These are phyloP conservation scores for Hygrocybe punicea DNA, from an alignment of 768 basidiomycete genomes.

Conservation along the genomic window DNA sequence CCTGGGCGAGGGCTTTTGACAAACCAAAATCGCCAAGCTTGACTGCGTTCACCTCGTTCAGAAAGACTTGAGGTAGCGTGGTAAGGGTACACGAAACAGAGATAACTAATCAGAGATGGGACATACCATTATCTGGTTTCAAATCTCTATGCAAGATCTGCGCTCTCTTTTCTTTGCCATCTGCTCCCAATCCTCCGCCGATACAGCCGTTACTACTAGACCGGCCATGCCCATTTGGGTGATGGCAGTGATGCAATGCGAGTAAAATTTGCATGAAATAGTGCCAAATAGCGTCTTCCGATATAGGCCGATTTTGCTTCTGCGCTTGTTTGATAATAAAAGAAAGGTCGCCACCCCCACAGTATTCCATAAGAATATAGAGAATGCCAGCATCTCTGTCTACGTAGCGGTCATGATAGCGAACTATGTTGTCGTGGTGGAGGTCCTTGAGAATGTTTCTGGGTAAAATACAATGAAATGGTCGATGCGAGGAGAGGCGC, in stretches of 20 bases:
- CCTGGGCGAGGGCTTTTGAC: slow-evolving; percentile 84
- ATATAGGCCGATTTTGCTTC: slow-evolving; percentile 65
- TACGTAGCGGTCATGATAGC: slow-evolving; percentile 88
- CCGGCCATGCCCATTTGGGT: slow-evolving; percentile 60
- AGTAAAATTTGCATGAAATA: slow-evolving; percentile 92
- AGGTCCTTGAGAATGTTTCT: slow-evolving; percentile 97
- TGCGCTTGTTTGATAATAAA: slow-evolving; percentile 76
- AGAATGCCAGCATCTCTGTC: slow-evolving; percentile 87
- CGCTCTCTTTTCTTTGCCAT: slow-evolving; percentile 53
- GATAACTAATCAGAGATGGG: not conserved
- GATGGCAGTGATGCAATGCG: slow-evolving; percentile 91
- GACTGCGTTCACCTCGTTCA: slow-evolving; percentile 78
- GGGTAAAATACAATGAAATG: not conserved
- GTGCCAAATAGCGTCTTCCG: slow-evolving; percentile 93
- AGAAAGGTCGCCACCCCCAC: slow-evolving; percentile 93
- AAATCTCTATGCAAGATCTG: slow-evolving; percentile 92
- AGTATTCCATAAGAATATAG: slow-evolving; percentile 99
- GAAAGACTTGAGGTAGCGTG: slow-evolving; percentile 60
- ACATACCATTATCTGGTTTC: slow-evolving; percentile 93
- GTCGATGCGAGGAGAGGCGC: too few species aligned
- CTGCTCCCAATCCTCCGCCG: slow-evolving; percentile 31
- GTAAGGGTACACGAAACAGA: not conserved
- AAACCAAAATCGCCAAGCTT: slow-evolving; percentile 98
- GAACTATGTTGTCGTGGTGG: slow-evolving; percentile 93
- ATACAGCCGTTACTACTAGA: slow-evolving; percentile 39